Evolutionary conservation across 805 yeast genomes (phyloP).

Genomic region (Brettanomyces nanus): DNA sequence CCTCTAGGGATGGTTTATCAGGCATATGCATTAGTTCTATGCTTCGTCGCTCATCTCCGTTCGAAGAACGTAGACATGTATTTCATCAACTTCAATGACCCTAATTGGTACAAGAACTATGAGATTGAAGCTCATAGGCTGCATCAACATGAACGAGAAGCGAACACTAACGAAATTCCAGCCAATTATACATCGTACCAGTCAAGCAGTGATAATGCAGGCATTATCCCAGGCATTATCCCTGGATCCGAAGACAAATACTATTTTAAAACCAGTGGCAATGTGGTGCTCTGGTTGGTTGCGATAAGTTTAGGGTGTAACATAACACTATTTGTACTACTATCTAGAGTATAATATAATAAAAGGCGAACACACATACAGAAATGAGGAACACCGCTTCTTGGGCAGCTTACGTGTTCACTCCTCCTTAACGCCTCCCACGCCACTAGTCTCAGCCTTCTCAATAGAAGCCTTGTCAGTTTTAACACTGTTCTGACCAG

Average conservation of each 20-base stretch:
- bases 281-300: slow-evolving; percentile 45
- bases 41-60: slow-evolving; percentile 30
- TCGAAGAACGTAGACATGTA: slow-evolving; percentile 26
- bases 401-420: too few relatives aligned
- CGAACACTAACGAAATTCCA: too few relatives aligned
- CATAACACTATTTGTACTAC: slow-evolving; percentile 40
- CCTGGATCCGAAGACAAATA: slow-evolving; percentile 11
- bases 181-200: not conserved
- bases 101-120: slow-evolving; percentile 15
- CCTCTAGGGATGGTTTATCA: slow-evolving; percentile 63
- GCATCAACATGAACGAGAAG: too few relatives aligned
- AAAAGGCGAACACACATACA: not conserved
- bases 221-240: too few relatives aligned
- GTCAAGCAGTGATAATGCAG: slow-evolving; percentile 2
- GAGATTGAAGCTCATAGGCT: slow-evolving; percentile 8
- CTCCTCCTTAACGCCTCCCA: slow-evolving; percentile 85
- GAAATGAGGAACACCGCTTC: too few relatives aligned
- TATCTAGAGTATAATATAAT: slow-evolving; percentile 32
- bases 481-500: slow-evolving; percentile 35
- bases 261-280: slow-evolving; percentile 55
- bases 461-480: slow-evolving; percentile 85
- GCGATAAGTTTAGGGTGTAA: slow-evolving; percentile 44
- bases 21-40: slow-evolving; percentile 43
- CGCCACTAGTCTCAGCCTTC: slow-evolving; percentile 76
- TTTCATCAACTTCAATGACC: slow-evolving; percentile 20